Evolutionary conservation across 805 yeast species (phyloP), one percentile per base, ranked within the genome.

Genomic region (Yamadazyma insecticola): DNA sequence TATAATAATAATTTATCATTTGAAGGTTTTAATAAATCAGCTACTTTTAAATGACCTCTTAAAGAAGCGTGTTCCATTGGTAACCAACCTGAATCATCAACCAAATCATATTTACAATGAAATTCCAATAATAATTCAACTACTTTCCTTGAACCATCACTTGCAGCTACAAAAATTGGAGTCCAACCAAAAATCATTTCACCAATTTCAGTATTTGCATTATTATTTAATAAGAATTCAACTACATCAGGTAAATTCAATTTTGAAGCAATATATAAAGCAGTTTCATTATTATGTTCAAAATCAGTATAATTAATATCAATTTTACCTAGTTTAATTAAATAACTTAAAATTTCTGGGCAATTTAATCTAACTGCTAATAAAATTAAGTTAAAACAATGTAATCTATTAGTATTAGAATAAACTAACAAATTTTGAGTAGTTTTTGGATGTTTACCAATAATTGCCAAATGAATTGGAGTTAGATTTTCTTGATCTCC

Each of bases 51-150:
- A 53, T 88, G 95, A 4, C 97, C 97, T 45, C 97, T 71, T 27
- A 90, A 63, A 29, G 86, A 80, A 0, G 97, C 96, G 55, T 90
- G 97, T 49, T 90, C 97, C 78, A 87, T 78, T n/a, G 97, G 96
- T 13, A 87, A 76, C 97, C 97, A 90, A 0, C 97, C 97, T 31
- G 92, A 81, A 27, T 76, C 81, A 59, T 90, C 97, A 12, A 72
- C 67, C 16, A 65, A 57, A 26, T 73, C 70, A 36, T 61, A 73
- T 6, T 66, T 60, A 4, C 87, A 82, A 13, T 76, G 77, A 25
- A 67, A 49, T 0, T 60, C 57, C 17, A 80, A 54, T 39, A 90
- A 64, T 6, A 72, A 38, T 25, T 70, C 54, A 5, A 78, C 85
- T 24, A 85, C 67, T 2, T 72, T 73, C 23, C 47, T 48, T 33